Evolutionary conservation across 2,329 filamentous ascomycete species (phyloP).

Genomic region (Microdochium bolleyi): DNA sequence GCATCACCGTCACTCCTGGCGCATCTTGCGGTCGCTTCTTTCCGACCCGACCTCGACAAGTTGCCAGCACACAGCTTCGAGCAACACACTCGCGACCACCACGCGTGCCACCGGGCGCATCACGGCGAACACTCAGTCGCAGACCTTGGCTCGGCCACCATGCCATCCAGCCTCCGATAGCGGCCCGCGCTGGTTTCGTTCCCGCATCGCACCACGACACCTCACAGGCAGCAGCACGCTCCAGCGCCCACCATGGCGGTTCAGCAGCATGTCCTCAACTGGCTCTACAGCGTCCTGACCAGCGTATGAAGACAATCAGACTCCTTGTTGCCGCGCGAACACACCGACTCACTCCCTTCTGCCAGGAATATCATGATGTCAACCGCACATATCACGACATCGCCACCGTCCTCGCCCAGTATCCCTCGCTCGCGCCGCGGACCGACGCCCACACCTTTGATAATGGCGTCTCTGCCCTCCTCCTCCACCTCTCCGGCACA

Average conservation of each 20-base stretch:
- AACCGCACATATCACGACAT: constrained; percentile 91
- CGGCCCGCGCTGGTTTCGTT: too few relatives aligned
- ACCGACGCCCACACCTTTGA: constrained; percentile 97
- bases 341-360: constrained; percentile 3
- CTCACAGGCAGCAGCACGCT: background rate
- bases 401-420: constrained; percentile 70
- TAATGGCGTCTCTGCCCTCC: constrained; percentile 76
- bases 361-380: constrained; percentile 85
- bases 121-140: too few relatives aligned
- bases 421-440: constrained; percentile 71
- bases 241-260: constrained; percentile 50
- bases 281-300: constrained; percentile 87
- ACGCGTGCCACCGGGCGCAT: too few relatives aligned
- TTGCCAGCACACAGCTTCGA: too few relatives aligned
- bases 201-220: background rate
- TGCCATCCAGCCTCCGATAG: too few relatives aligned
- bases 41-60: too few relatives aligned
- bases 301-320: constrained; percentile 42
- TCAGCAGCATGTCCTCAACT: constrained; percentile 84
- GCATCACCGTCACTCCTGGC: background rate
- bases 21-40: too few relatives aligned
- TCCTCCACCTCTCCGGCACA: constrained; percentile 80
- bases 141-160: too few relatives aligned
- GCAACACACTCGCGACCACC: too few relatives aligned
- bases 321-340: constrained; percentile 1